A percentile compares a stretch with the other conserved stretches of the same genome.
Evolutionary conservation across 106 monocot species (phyloP).

Genomic region (Alisma plantagoaquatica): DNA sequence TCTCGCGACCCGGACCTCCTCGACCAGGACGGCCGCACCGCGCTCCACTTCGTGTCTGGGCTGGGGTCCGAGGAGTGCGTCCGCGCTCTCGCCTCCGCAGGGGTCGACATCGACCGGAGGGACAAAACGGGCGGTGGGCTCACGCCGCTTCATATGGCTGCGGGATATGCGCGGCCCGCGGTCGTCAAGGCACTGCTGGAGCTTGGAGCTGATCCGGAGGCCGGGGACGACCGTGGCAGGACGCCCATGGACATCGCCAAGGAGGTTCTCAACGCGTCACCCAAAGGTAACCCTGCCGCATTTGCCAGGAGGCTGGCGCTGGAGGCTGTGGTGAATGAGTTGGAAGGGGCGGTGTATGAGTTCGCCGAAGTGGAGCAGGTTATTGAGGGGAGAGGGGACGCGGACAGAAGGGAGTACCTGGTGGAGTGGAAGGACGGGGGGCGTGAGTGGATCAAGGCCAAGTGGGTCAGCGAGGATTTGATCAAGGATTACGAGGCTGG

Average conservation of each 20-base stretch:
- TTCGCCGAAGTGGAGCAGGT: slow-evolving; percentile 68
- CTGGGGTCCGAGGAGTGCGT: slow-evolving; percentile 36
- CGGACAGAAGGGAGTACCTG: slow-evolving; percentile 58
- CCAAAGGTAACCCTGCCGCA: slow-evolving; percentile 43
- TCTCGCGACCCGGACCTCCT: slow-evolving; percentile 50
- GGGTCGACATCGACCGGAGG: slow-evolving; percentile 15
- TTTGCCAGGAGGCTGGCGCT: slow-evolving; percentile 48
- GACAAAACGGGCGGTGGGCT: slow-evolving; percentile 65
- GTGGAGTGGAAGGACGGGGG: slow-evolving; percentile 84
- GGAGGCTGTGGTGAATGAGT: slow-evolving; percentile 41
- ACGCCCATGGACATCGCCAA: slow-evolving; percentile 51
- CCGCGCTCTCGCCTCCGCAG: slow-evolving; percentile 10
- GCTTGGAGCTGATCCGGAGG: slow-evolving; percentile 49
- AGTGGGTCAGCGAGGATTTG: slow-evolving; percentile 69
- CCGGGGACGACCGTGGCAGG: slow-evolving; percentile 37
- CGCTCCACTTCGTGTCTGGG: slow-evolving; percentile 72
- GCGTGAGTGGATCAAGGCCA: slow-evolving; percentile 67
- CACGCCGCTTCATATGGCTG: slow-evolving; percentile 71
- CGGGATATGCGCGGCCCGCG: slow-evolving; percentile 51
- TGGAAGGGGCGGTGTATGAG: slow-evolving; percentile 71
- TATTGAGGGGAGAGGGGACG: slow-evolving; percentile 61
- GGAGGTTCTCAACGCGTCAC: slow-evolving; percentile 51
- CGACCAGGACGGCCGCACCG: slow-evolving; percentile 65
- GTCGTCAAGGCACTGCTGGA: slow-evolving; percentile 64
- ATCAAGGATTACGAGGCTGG: slow-evolving; percentile 60